phyloP scores from a whole-genome alignment of 352 stramenopile species.

The Pythium biforme region DNA sequence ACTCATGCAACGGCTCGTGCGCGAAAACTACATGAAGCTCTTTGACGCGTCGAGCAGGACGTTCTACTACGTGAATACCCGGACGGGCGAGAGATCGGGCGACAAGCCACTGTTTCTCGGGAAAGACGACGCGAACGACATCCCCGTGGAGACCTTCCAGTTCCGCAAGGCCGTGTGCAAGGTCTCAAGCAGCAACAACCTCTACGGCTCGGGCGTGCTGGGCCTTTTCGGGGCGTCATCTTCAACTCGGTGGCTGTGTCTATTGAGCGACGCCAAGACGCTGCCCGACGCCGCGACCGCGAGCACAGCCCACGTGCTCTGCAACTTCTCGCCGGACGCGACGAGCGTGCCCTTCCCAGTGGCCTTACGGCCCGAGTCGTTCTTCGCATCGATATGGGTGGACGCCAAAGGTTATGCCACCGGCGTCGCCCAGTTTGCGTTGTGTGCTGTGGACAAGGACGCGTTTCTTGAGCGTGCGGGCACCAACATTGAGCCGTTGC shows the following conservation, averaged over 20 bases:
- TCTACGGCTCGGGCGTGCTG: constrained; percentile 47
- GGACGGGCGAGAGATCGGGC: constrained; percentile 36
- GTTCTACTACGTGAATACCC: constrained; percentile 74
- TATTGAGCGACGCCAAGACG: constrained; percentile 51
- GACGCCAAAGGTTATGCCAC: background rate
- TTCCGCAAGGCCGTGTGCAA: constrained; percentile 70
- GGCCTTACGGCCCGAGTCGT: constrained; percentile 41
- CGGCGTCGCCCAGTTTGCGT: constrained; percentile 31
- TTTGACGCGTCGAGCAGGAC: constrained; percentile 44
- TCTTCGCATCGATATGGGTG: constrained; percentile 46
- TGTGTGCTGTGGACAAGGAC: constrained; percentile 56
- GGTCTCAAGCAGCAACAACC: constrained; percentile 42
- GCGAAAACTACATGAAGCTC: constrained; percentile 78
- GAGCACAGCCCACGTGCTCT: constrained; percentile 40
- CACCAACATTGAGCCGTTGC: constrained; percentile 41
- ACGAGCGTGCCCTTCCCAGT: constrained; percentile 44
- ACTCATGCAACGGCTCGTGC: constrained; percentile 42
- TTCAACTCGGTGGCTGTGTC: constrained; percentile 34
- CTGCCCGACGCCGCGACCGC: constrained; percentile 40
- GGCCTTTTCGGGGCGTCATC: constrained; percentile 36
- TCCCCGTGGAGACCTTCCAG: constrained; percentile 60
- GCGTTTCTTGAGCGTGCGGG: constrained; percentile 49
- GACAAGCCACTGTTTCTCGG: constrained; percentile 53
- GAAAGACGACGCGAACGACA: constrained; percentile 35
- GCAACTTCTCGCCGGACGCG: constrained; percentile 46